Base-by-base conservation (phyloP, 2,329 filamentous ascomycete species). In the Metarhizium guizhouense region DNA sequence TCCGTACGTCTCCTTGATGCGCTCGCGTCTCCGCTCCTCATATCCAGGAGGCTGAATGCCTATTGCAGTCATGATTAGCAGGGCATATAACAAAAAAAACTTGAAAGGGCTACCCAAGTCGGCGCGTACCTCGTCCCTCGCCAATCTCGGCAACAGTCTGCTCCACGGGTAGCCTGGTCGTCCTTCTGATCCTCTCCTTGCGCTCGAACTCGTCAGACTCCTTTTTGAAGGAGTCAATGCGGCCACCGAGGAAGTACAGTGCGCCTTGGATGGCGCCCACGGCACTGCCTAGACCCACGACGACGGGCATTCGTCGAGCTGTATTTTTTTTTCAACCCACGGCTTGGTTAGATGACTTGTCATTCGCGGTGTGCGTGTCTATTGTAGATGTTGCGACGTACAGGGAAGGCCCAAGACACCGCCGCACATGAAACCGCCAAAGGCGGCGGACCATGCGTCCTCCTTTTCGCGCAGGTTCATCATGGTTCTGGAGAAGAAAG, bases 391-490 rank as follows among this genome's bases (percentile, higher is more conserved):
- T 16, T 40, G 2, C 38, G 11, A 66, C 83, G 57, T 81, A 95
- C 91, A 81, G 65, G 79, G 77, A 57, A 95, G 69, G 54, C 90
- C 92, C 49, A 92, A 67, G 54, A 90, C 77, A 47, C 84, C 77
- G 61, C 92, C 92, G 52, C 81, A 84, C 52, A 88, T 76, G 72
- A 94, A 90, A 55, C 90, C 90, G 61, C 85, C 90, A 59, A 91
- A 76, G 45, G 83, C 81, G 55, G 85, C 76, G 71, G 92, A 94
- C 74, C 81, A 86, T 62, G 79, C 76, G 69, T 96, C 92, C 57
- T 96, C 83, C 75, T 87, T 90, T 72, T 91, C 80, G 66, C 91
- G 86, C 62, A 96, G 76, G 75, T 96, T 96, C 71, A 90, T 89
- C 49, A 87, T 80, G 52, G 89, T 87, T 63, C 80, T 81, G 64